Conservation (phyloP, 371 early-diverging fungal genomes). For the Mortierella sp. region DNA sequence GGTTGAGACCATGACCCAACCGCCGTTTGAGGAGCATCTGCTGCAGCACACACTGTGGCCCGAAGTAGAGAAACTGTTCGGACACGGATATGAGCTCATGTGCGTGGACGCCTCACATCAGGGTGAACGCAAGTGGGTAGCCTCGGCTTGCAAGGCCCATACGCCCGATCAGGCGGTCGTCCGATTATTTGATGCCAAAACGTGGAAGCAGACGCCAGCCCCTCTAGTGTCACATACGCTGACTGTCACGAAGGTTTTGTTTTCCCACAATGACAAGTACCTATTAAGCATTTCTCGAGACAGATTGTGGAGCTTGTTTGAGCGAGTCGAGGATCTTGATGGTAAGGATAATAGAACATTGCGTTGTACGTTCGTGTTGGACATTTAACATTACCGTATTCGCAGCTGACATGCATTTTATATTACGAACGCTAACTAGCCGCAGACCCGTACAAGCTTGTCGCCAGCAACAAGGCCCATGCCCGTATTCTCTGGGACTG, state of each 20-base stretch:
- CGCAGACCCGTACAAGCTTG: conserved; percentile 67
- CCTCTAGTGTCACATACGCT: conserved; percentile 82
- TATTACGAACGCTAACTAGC: conserved; percentile 2
- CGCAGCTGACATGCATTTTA: no score
- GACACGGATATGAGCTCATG: conserved; percentile 93
- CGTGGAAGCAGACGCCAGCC: conserved; percentile 75
- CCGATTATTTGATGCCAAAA: conserved; percentile 75
- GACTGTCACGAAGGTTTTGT: conserved; percentile 86
- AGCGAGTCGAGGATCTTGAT: conserved; percentile 58
- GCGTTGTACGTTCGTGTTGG: no score
- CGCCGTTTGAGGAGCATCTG: conserved; percentile 92
- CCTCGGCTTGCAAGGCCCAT: conserved; percentile 85
- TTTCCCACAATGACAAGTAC: conserved; percentile 79
- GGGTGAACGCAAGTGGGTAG: conserved; percentile 70
- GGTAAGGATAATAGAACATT: no score
- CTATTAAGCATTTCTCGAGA: conserved; percentile 91
- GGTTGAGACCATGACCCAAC: conserved; percentile 66
- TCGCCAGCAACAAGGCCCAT: conserved; percentile 82
- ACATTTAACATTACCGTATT: no score
- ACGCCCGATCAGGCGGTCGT: conserved; percentile 82
- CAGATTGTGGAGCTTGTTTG: conserved; percentile 87
- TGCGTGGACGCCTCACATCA: conserved; percentile 78
- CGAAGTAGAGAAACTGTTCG: conserved; percentile 95
- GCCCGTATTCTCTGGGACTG: conserved; percentile 96
- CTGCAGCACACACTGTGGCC: conserved; percentile 96